phyloP scores from a whole-genome alignment of 2,329 filamentous ascomycete species.

The Rugonectria rugulosa region DNA sequence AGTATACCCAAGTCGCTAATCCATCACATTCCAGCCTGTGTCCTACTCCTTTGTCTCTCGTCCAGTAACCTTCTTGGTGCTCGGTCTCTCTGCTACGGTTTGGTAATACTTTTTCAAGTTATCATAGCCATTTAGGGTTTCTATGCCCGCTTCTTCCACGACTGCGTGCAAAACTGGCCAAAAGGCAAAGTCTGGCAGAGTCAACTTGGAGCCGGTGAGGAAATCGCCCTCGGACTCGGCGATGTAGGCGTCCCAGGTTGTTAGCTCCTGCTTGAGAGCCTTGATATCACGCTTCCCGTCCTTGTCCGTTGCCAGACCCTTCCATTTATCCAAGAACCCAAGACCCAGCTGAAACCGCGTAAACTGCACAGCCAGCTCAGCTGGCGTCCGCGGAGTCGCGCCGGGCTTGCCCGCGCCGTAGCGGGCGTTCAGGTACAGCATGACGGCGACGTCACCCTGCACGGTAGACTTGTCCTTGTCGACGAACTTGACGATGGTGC shows the following conservation, averaged over 20 bases:
- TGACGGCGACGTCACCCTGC: constrained; percentile 59
- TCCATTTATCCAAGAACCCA: constrained; percentile 48
- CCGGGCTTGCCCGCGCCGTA: constrained; percentile 48
- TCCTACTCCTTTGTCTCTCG: constrained; percentile 8
- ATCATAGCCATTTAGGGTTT: constrained; percentile 40
- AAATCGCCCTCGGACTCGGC: constrained; percentile 46
- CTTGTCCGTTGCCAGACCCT: constrained; percentile 20
- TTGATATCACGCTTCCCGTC: constrained; percentile 25
- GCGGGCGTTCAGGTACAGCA: constrained; percentile 67
- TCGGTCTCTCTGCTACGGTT: constrained; percentile 33
- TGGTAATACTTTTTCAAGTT: constrained; percentile 49
- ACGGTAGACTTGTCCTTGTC: constrained; percentile 64
- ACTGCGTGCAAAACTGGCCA: constrained; percentile 64
- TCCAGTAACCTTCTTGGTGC: constrained; percentile 33
- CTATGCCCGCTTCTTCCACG: constrained; percentile 43
- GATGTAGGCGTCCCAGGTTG: constrained; percentile 50
- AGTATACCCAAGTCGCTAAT: not conserved
- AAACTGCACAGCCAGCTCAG: constrained; percentile 47
- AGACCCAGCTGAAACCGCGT: constrained; percentile 52
- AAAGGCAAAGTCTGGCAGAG: constrained; percentile 63
- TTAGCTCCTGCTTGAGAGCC: constrained; percentile 44
- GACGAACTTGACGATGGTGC: constrained; percentile 54
- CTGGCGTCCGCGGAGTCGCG: constrained; percentile 31
- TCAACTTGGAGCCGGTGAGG: constrained; percentile 52
- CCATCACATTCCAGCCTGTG: not conserved